These are phyloP conservation scores for Stachybotrys chartarum DNA, from an alignment of 2,329 filamentous ascomycete species.

Conservation along the genomic window DNA sequence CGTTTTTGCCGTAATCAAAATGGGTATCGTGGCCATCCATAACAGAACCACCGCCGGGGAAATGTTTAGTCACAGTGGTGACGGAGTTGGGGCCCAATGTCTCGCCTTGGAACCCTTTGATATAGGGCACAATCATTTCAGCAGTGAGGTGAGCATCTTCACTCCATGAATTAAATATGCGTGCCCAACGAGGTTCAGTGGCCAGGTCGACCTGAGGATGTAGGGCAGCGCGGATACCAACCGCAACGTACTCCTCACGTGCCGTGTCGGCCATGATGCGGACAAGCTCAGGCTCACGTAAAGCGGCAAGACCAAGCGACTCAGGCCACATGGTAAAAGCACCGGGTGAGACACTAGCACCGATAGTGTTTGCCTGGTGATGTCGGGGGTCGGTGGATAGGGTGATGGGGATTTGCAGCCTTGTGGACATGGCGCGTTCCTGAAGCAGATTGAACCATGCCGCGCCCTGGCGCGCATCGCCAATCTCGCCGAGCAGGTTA, in stretches of 20 bases:
- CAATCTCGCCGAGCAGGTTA: constrained; percentile 35
- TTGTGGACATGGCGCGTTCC: no score
- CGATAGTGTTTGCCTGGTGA: constrained; percentile 31
- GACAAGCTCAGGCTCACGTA: constrained; percentile 33
- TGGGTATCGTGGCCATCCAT: constrained; percentile 43
- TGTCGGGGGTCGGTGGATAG: constrained; percentile 30
- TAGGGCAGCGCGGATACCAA: constrained; percentile 26
- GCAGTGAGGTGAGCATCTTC: constrained; percentile 34
- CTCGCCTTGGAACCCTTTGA: constrained; percentile 37
- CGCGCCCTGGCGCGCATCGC: constrained; percentile 22
- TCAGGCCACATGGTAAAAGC: constrained; percentile 39
- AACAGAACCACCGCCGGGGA: constrained; percentile 41
- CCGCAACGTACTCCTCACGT: constrained; percentile 33
- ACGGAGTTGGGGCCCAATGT: constrained; percentile 27
- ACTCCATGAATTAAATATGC: constrained; percentile 35
- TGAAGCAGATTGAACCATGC: constrained; percentile 29
- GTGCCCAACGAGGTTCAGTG: constrained; percentile 42
- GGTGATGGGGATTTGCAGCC: no score
- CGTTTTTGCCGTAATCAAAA: constrained; percentile 18
- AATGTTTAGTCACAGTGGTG: constrained; percentile 43
- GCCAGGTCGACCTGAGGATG: constrained; percentile 34
- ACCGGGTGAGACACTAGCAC: constrained; percentile 24
- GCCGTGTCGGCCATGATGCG: constrained; percentile 38
- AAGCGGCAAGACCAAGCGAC: constrained; percentile 37
- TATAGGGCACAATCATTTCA: constrained; percentile 29